Base-by-base conservation (phyloP, 257 asterid genomes). In the Ballota nigra region DNA sequence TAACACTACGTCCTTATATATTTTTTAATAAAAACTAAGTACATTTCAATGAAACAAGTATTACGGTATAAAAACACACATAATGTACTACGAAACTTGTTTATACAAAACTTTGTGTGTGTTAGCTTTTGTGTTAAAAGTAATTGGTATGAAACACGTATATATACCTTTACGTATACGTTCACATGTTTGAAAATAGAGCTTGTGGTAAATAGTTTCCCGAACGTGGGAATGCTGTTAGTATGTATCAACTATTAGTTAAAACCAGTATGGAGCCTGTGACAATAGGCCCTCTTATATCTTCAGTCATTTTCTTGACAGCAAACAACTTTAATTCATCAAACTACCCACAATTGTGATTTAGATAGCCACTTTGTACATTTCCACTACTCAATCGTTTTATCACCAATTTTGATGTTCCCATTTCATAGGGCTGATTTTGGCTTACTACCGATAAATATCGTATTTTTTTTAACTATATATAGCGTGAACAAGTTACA, bases 301-400 rank as follows among this genome's bases (percentile, higher is more conserved):
- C 53, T 66, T 22, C 40, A 26, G 86, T 84, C 89, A 64, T 45
- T 74, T 6, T 84, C 83, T 20, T 53, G 79, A 69, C 87, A 82
- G 75, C 84, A 19, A 41, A 71, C 20, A 57, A 45, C 79, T 66
- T 82, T 76, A 82, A 73, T 75, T 71, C 64, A 52, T 26, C 23
- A 13, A 83, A 58, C 82, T 56, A 77, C 82, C 78, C 58, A 68
- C 74, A 51, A 23, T 73, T 43, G 19, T 62, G 28, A 49, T 47
- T 47, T 63, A 0, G 38, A 57, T 57, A 2, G 15, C 8, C 31
- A 18, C n/a, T 56, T 40, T 41, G 41, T 41, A 38, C 18, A 57
- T 58, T 13, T 57, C 11, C 45, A 24, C 43, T 4, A 2, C 51
- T 31, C 40, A 47, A 38, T 18, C 9, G 13, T 43, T 31, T 38